These are phyloP conservation scores for Lumnitzera racemosa DNA, from an alignment of 345 rosid genomes.

Conservation along the genomic window DNA sequence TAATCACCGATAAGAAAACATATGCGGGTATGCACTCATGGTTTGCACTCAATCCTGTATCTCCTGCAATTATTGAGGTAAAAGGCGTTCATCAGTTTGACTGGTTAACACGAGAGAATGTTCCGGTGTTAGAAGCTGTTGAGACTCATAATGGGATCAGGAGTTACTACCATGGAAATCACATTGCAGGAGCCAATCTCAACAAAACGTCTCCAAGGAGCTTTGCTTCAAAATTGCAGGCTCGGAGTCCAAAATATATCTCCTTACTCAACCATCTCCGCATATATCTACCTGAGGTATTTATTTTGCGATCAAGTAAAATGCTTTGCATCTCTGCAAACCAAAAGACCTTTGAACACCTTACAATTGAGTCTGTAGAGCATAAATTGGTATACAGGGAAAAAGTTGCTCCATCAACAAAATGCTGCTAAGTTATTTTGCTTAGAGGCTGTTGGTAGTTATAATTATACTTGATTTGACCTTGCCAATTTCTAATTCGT, in stretches of 20 bases:
- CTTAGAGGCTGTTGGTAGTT: too few species aligned
- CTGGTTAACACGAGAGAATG: constrained; percentile 98
- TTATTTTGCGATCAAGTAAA: neutral
- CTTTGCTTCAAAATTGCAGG: constrained; percentile 94
- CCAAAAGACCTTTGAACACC: too few species aligned
- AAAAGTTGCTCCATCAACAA: too few species aligned
- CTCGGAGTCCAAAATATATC: constrained; percentile 99
- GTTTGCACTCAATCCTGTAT: constrained; percentile 86
- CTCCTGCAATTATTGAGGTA: constrained; percentile 90
- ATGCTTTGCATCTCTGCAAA: neutral
- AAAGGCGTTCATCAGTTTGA: constrained; percentile 99
- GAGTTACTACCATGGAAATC: constrained; percentile 95
- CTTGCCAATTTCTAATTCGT: too few species aligned
- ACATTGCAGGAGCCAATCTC: constrained; percentile 80
- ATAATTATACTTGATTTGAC: too few species aligned
- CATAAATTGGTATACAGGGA: too few species aligned
- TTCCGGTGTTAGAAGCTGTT: constrained; percentile 97
- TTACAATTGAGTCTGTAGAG: too few species aligned
- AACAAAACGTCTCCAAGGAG: constrained; percentile 69
- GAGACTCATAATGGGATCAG: constrained; percentile 80
- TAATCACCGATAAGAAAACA: constrained; percentile 98
- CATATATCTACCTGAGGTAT: constrained; percentile 97
- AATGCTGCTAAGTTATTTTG: too few species aligned
- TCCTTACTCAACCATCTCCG: constrained; percentile 97
- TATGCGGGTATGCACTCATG: constrained; percentile 99